Conservation (phyloP, 176 grass and related monocot species). For the Cocos nucifera region DNA sequence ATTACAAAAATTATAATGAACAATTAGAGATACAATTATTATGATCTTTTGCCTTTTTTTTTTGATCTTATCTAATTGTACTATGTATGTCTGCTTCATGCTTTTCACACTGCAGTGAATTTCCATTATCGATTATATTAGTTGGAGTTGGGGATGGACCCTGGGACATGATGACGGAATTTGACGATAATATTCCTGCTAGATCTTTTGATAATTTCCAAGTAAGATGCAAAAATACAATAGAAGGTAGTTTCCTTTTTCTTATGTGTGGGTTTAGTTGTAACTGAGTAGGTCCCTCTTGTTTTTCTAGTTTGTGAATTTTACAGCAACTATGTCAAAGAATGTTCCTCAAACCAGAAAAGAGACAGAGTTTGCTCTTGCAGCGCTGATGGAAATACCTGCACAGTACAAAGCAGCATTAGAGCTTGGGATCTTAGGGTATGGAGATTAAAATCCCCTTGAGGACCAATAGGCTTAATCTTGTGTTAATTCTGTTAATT, state of each 20-base stretch:
- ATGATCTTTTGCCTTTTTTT: not conserved
- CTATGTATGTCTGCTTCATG: not conserved
- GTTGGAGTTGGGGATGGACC: conserved; percentile 64
- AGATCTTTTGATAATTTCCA: conserved; percentile 71
- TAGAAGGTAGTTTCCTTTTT: not conserved
- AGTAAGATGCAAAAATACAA: conserved; percentile 10
- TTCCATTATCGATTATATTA: conserved; percentile 59
- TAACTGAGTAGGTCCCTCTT: not conserved
- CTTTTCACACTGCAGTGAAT: conserved; percentile 30
- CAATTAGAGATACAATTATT: too few relatives aligned
- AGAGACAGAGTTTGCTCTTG: conserved; percentile 76
- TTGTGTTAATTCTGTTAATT: conserved; percentile 9
- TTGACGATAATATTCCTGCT: conserved; percentile 63
- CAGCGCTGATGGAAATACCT: conserved; percentile 76
- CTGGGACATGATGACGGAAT: conserved; percentile 64
- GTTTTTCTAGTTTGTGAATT: conserved; percentile 67
- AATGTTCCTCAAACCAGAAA: conserved; percentile 47
- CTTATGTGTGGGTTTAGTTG: conserved; percentile 5
- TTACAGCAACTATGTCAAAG: conserved; percentile 70
- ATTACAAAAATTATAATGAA: too few relatives aligned
- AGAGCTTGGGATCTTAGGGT: conserved; percentile 77
- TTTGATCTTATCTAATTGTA: not conserved
- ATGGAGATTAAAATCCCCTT: conserved; percentile 26
- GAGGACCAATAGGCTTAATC: conserved; percentile 7
- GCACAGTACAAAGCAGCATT: conserved; percentile 70